Evolutionary conservation across 1,139 yeast species (phyloP), one percentile per base, ranked within the genome.

Genomic region (Hyphopichia fennica): DNA sequence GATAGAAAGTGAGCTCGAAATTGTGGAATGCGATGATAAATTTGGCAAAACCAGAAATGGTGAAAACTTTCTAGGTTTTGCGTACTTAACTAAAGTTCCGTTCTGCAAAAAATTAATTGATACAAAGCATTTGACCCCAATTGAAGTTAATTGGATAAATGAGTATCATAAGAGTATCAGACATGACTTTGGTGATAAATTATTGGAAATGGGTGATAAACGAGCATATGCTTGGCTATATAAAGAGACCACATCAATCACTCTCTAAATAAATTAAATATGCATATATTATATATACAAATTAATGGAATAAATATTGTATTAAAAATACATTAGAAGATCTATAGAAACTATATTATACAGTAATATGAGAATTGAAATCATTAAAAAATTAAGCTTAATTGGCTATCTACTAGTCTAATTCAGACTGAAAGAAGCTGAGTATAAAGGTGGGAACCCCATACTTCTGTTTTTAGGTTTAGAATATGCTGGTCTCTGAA

Each of bases 101-200:
- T 79, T 77, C 50, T 75, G 82, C 45, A 57, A 63, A 32, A 69
- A 65, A 28, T 62, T 79, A 40, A 77, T 79, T 38, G 79, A 79
- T 48, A 52, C 43, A 7, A 43, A 50, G 13, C 59, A 63, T 42
- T 62, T 79, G 40, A 55, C 63, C 2, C 47, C 52, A 0, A 57
- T 63, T n/a, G 83, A 79, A 51, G 52, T 73, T 22, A 53, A 57
- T n/a, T 79, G 84, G 84, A 68, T 79, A 30, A 77, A 79, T 51
- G 63, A 64, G 19, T 79, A 67, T 48, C 77, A 79, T 53, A 52
- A 53, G 35, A 58, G 60, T 38, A 63, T 79, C 14, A 54, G 74
- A 42, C 53, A 54, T 1, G 75, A 67, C 34, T 64, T 74, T 41
- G 63, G 65, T 11, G 63, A 57, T 3, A 59, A 59, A 39, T 58